Percentiles rank a stretch among this genome's conserved stretches.
Evolutionary conservation across 1,284 basidiomycete genomes (phyloP).

Genomic region (Mixia osmundae): DNA sequence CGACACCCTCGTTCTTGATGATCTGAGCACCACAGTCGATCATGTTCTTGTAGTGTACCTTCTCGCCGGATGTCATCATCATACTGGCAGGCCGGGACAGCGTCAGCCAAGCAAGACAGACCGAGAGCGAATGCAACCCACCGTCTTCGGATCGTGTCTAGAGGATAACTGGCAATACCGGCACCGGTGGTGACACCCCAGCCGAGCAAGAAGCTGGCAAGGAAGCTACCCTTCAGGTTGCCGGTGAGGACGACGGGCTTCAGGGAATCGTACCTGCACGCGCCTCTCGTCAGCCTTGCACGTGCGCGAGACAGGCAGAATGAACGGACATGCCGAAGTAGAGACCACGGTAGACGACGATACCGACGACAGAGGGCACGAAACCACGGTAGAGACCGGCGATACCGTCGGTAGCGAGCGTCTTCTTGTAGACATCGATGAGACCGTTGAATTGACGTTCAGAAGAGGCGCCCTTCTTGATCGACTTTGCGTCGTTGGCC

Average conservation of each 20-base stretch:
- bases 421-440: constrained; percentile 68
- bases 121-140: no score
- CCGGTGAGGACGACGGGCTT: constrained; percentile 79
- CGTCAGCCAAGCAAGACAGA: neutral
- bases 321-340: constrained; percentile 28
- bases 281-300: no score
- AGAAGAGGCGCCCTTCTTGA: constrained; percentile 64
- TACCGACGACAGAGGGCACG: constrained; percentile 79
- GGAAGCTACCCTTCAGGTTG: constrained; percentile 64
- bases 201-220: constrained; percentile 70
- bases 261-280: constrained; percentile 53
- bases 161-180: constrained; percentile 83
- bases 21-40: constrained; percentile 43
- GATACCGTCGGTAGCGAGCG: constrained; percentile 34
- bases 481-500: constrained; percentile 84
- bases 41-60: constrained; percentile 55
- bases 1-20: constrained; percentile 59
- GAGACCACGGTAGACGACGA: constrained; percentile 67
- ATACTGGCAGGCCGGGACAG: no score
- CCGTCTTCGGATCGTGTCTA: constrained; percentile 66
- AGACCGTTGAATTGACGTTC: constrained; percentile 82
- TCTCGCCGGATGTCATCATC: constrained; percentile 43
- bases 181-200: constrained; percentile 90
- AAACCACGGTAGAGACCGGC: constrained; percentile 64
- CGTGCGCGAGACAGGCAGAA: constrained; percentile 35